Evolutionary conservation across 805 yeast species (phyloP).

Genomic region (Candida manassasensis): DNA sequence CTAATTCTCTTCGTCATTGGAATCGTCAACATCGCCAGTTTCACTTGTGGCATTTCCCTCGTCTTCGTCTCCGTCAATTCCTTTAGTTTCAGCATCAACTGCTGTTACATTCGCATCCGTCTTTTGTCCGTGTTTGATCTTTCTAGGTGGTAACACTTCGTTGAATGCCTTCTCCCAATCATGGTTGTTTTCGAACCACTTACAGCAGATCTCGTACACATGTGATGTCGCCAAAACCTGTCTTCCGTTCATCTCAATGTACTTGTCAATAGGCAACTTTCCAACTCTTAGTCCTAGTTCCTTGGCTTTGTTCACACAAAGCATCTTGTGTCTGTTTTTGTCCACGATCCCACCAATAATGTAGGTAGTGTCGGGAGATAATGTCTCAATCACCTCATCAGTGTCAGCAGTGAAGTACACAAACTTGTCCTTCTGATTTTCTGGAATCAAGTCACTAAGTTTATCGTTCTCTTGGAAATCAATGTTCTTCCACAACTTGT

Average conservation of each 20-base stretch:
- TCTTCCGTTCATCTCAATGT: constrained; percentile 76
- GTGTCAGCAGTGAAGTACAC: constrained; percentile 88
- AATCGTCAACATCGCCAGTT: neutral
- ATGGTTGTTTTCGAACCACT: constrained; percentile 62
- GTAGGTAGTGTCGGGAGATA: constrained; percentile 70
- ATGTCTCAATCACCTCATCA: constrained; percentile 55
- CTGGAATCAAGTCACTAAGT: constrained; percentile 21
- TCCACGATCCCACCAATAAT: constrained; percentile 96
- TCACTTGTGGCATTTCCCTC: neutral
- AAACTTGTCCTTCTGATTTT: constrained; percentile 33
- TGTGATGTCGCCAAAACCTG: constrained; percentile 90
- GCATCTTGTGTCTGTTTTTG: constrained; percentile 78
- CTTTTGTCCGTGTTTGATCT: constrained; percentile 29
- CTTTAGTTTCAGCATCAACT: constrained; percentile 3
- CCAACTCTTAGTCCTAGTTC: constrained; percentile 66
- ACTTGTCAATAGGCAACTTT: constrained; percentile 83
- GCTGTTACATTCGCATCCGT: neutral
- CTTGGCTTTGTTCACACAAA: constrained; percentile 81
- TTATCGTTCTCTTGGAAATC: constrained; percentile 38
- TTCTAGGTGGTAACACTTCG: constrained; percentile 79
- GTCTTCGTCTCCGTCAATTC: constrained; percentile 7
- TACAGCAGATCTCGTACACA: constrained; percentile 81
- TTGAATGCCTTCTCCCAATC: constrained; percentile 90
- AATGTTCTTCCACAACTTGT: constrained; percentile 65
- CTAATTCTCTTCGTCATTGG: neutral